These are phyloP conservation scores for Colletotrichum magnum DNA, from an alignment of 2,329 filamentous ascomycete species.

Conservation along the genomic window DNA sequence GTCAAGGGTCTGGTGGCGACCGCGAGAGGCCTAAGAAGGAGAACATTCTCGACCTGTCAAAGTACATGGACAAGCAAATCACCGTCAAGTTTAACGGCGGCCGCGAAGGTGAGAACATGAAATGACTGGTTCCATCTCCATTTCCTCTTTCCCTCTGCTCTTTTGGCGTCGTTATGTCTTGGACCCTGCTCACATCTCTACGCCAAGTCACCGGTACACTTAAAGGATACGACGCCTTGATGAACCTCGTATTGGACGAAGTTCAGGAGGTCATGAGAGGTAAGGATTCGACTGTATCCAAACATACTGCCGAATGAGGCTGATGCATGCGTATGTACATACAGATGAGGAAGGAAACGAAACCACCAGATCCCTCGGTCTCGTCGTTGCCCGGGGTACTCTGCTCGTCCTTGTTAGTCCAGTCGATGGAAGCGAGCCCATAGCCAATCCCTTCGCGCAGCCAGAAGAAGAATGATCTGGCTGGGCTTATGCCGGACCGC, in stretches of 20 bases:
- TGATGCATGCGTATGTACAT: constrained; percentile 38
- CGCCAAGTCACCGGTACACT: constrained; percentile 83
- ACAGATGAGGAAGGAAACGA: constrained; percentile 94
- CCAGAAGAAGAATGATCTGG: constrained; percentile 73
- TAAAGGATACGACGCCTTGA: constrained; percentile 96
- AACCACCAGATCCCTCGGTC: constrained; percentile 82
- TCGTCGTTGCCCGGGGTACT: constrained; percentile 92
- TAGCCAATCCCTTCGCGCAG: constrained; percentile 91
- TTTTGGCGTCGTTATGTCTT: background rate
- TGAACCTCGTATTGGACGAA: constrained; percentile 97
- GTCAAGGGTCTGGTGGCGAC: constrained; percentile 47
- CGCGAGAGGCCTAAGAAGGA: constrained; percentile 94
- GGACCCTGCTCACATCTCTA: constrained; percentile 9
- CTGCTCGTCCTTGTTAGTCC: constrained; percentile 94
- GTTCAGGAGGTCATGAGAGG: constrained; percentile 92
- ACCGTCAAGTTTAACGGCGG: constrained; percentile 97
- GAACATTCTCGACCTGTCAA: constrained; percentile 94
- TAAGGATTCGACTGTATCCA: constrained; percentile 57
- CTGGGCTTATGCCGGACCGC: background rate
- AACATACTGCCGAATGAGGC: background rate
- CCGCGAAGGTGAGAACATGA: constrained; percentile 77
- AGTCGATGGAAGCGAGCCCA: constrained; percentile 94
- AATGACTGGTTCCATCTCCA: background rate
- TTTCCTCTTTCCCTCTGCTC: background rate
- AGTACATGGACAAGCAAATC: constrained; percentile 98